Evolutionary conservation across 345 rosid species (phyloP).

Genomic region (Durio zibethinus): DNA sequence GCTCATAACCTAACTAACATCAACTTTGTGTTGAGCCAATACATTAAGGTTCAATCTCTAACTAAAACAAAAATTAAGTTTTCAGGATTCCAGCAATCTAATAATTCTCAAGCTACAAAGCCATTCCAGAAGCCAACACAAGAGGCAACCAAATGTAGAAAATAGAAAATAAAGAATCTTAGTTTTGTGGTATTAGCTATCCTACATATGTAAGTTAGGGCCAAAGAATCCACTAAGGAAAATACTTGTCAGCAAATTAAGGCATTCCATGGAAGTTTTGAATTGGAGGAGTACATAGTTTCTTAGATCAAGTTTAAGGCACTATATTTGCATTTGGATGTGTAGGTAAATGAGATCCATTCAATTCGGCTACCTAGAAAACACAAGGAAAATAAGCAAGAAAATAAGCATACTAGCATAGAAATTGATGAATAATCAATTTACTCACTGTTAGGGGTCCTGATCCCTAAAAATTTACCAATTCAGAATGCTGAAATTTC

Average conservation of each 20-base stretch:
- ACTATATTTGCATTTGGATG: background rate
- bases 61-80: background rate
- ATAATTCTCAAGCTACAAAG: background rate
- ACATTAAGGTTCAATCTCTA: background rate
- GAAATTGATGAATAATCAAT: background rate
- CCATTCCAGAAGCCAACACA: background rate
- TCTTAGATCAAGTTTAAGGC: background rate
- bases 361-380: background rate
- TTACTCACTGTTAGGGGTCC: too few species aligned
- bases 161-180: background rate
- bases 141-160: background rate
- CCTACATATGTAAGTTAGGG: background rate
- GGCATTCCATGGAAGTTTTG: background rate
- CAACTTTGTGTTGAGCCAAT: background rate
- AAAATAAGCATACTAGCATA: background rate
- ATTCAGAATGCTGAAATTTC: background rate
- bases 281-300: background rate
- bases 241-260: background rate
- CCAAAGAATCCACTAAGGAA: background rate
- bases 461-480: too few species aligned
- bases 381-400: background rate
- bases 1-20: background rate
- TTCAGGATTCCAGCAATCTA: background rate
- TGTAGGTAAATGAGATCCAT: background rate
- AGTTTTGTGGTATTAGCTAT: background rate